Percentiles rank a stretch among this genome's conserved stretches.
phyloP scores from a whole-genome alignment of 768 basidiomycete species.

The Mrakia blollopis region DNA sequence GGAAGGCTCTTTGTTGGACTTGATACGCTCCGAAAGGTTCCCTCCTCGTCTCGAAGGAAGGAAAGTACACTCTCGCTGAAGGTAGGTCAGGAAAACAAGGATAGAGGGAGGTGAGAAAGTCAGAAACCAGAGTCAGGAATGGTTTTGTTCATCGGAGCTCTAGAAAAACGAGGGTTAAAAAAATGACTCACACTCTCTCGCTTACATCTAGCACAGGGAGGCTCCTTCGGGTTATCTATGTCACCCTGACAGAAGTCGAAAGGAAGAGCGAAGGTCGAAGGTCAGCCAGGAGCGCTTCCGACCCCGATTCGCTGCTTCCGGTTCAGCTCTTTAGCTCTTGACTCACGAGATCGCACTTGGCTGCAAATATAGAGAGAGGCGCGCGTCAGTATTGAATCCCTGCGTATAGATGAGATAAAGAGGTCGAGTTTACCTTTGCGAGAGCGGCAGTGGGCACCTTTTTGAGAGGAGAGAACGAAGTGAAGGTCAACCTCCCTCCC shows the following conservation, averaged over 20 bases:
- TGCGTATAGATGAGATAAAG: not conserved
- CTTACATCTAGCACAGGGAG: constrained; percentile 37
- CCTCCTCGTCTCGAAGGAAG: constrained; percentile 28
- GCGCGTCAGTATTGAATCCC: not conserved
- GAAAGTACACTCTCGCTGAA: constrained; percentile 22
- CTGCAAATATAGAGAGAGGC: not conserved
- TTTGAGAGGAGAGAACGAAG: not conserved
- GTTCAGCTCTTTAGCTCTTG: not conserved
- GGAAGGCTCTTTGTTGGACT: not conserved
- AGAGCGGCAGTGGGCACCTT: constrained; percentile 1
- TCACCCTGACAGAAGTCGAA: constrained; percentile 34
- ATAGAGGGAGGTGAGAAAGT: not conserved
- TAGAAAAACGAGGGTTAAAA: not conserved
- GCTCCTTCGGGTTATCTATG: constrained; percentile 34
- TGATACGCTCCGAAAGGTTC: constrained; percentile 23
- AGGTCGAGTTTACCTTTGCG: not conserved
- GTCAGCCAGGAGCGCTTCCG: not conserved
- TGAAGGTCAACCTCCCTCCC: not conserved
- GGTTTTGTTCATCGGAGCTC: not conserved
- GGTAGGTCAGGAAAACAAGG: not conserved
- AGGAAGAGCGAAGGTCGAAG: not conserved
- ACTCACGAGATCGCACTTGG: constrained; percentile 1
- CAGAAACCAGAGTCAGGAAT: too few relatives aligned
- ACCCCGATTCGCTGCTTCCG: too few relatives aligned
- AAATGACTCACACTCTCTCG: constrained; percentile 29